Percentiles rank a stretch among this genome's conserved stretches.
Evolutionary conservation across 1,284 basidiomycete species (phyloP).

Genomic region (Malassezia globosa): DNA sequence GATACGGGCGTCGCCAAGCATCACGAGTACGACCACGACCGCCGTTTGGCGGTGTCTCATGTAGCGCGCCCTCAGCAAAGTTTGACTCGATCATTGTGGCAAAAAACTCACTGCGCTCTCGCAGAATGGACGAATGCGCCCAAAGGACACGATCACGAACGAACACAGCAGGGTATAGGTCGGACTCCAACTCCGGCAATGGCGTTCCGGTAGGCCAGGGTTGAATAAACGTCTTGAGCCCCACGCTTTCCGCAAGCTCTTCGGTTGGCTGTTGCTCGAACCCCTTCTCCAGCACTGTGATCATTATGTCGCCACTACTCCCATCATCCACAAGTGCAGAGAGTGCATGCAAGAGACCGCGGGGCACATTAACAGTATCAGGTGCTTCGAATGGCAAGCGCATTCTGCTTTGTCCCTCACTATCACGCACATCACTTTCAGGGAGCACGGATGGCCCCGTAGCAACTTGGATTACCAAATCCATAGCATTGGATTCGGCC

Average conservation of each 20-base stretch:
- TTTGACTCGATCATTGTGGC: slow-evolving; percentile 63
- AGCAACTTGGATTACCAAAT: slow-evolving; percentile 34
- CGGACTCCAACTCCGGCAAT: slow-evolving; percentile 8
- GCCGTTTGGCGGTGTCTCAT: background rate
- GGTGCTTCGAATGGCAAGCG: slow-evolving; percentile 27
- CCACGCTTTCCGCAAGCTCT: slow-evolving; percentile 19
- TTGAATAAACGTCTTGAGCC: slow-evolving; percentile 17
- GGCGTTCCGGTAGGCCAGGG: slow-evolving; percentile 10
- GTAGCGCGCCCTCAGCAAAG: slow-evolving; percentile 46
- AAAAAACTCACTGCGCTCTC: slow-evolving; percentile 62
- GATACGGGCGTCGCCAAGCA: slow-evolving; percentile 14
- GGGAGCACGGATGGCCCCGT: slow-evolving; percentile 24
- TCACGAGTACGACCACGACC: background rate
- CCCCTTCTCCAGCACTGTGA: slow-evolving; percentile 38
- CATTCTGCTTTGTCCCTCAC: background rate
- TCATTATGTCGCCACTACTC: slow-evolving; percentile 39
- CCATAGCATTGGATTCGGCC: slow-evolving; percentile 20
- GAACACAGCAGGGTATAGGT: slow-evolving; percentile 19
- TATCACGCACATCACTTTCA: background rate
- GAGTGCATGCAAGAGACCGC: slow-evolving; percentile 24
- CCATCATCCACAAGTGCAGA: slow-evolving; percentile 32
- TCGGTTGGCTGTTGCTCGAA: slow-evolving; percentile 15
- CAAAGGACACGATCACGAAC: slow-evolving; percentile 54
- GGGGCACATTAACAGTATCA: slow-evolving; percentile 26
- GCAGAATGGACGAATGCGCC: slow-evolving; percentile 55